These are phyloP conservation scores for Pythium rhizo-oryzae DNA, from an alignment of 352 stramenopile species.

Conservation along the genomic window DNA sequence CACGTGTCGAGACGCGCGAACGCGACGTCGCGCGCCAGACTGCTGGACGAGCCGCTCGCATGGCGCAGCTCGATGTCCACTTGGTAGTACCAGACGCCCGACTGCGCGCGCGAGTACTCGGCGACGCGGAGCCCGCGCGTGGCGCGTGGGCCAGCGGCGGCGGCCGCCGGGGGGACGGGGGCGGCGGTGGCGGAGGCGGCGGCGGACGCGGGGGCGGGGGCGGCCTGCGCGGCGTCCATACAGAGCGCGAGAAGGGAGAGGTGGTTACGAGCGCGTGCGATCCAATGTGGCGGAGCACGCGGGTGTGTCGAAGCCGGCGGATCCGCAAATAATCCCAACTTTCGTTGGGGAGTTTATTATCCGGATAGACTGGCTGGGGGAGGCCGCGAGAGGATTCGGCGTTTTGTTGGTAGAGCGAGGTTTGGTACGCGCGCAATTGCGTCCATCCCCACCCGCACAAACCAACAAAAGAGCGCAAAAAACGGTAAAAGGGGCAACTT, in stretches of 20 bases:
- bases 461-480: slow-evolving; percentile 4
- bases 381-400: neutral
- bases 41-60: slow-evolving; percentile 17
- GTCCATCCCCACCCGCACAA: slow-evolving; percentile 3
- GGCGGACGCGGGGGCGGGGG: neutral
- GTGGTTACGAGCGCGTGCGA: too few species aligned
- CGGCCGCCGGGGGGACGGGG: neutral
- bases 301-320: neutral
- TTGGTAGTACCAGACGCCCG: slow-evolving; percentile 72
- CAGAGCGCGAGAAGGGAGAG: neutral
- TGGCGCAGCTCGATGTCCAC: slow-evolving; percentile 53
- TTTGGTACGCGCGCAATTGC: slow-evolving; percentile 11
- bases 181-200: neutral
- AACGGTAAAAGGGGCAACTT: slow-evolving; percentile 4
- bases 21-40: slow-evolving; percentile 12
- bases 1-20: slow-evolving; percentile 17
- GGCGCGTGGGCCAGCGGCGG: slow-evolving; percentile 4
- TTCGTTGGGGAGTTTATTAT: neutral
- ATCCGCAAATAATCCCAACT: slow-evolving; percentile 10
- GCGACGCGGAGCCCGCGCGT: slow-evolving; percentile 45
- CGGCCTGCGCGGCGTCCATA: slow-evolving; percentile 11
- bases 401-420: neutral
- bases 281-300: neutral
- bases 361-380: neutral
- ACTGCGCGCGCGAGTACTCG: slow-evolving; percentile 48